Evolutionary conservation across 1,139 yeast genomes (phyloP), one percentile per base, ranked within the genome.

Genomic region (Geotrichum fermentans): DNA sequence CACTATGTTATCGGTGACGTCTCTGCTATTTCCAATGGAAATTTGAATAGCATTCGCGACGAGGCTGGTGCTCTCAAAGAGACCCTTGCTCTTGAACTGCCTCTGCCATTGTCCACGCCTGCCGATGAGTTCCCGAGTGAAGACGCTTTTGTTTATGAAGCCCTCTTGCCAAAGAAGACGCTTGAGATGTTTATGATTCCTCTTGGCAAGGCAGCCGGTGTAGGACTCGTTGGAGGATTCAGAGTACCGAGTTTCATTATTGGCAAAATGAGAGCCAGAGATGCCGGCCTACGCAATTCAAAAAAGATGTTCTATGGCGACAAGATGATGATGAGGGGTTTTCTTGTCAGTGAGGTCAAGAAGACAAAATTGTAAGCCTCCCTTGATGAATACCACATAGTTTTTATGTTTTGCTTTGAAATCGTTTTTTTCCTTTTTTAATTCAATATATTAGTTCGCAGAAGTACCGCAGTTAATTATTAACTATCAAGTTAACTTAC

Each of bases 1-100:
- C 61, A 56, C 1, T 58, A 55, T 49, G 66, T 59, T n/a, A 30
- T 56, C 35, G 66, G 66, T 13, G 66, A 63, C 49, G 54, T 56
- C 8, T 20, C 41, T 46, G 40, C 37, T 2, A 26, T 34, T 8
- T 46, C 49, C 11, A 20, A 18, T 8, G 49, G 49, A 1, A 32
- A 40, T 29, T 37, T 40, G 17, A 24, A 21, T 20, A 40, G 49
- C 24, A 4, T 40, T 2, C 30, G 41, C 5, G 26, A 14, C 16
- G 36, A 33, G 20, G 26, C 45, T 6, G 49, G 49, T 34, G 49
- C 49, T 4, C 40, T 46, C 6, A 26, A 35, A 26, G 49, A 46
- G 42, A 40, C 49, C 3, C 45, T 46, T 8, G 3, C 21, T 3
- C 22, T 22, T 7, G 49, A 46, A n/a, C 41, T 46, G 4, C n/a